Percentiles rank a stretch among this genome's conserved stretches.
These are phyloP conservation scores for Exophiala viscosa DNA, from an alignment of 2,329 filamentous ascomycete genomes.

Conservation along the genomic window DNA sequence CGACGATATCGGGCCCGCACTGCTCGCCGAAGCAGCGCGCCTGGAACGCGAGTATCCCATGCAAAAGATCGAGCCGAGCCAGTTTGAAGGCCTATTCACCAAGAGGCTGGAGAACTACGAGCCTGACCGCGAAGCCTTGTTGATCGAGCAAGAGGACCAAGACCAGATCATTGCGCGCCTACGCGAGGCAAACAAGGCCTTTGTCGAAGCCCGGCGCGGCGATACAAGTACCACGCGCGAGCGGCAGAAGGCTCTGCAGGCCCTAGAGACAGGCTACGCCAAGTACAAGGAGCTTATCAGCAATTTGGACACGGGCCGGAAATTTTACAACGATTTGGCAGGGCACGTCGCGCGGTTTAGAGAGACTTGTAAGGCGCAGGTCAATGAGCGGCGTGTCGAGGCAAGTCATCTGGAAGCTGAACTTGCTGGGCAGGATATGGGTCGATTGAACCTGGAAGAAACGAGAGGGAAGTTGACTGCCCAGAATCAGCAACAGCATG, in stretches of 20 bases:
- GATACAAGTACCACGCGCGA: conserved; percentile 61
- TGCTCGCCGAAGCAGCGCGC: conserved; percentile 76
- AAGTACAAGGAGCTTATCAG: conserved; percentile 95
- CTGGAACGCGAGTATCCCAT: conserved; percentile 83
- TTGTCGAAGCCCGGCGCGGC: conserved; percentile 66
- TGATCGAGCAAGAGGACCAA: conserved; percentile 72
- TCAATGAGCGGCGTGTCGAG: conserved; percentile 74
- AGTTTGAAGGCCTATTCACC: conserved; percentile 91
- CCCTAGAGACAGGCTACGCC: conserved; percentile 83
- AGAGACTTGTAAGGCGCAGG: conserved; percentile 74
- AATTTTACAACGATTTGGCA: conserved; percentile 95
- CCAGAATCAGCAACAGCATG: conserved; percentile 33
- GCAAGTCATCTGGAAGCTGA: conserved; percentile 74
- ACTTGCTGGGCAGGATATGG: conserved; percentile 56
- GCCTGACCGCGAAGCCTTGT: conserved; percentile 66
- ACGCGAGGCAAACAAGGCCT: conserved; percentile 71
- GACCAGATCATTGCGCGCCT: conserved; percentile 66
- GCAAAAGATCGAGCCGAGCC: conserved; percentile 77
- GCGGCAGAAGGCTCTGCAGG: conserved; percentile 80
- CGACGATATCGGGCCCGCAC: conserved; percentile 81
- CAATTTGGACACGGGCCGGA: conserved; percentile 84
- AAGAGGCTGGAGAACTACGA: conserved; percentile 78
- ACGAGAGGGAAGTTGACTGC: conserved; percentile 40
- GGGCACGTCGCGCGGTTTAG: conserved; percentile 82
- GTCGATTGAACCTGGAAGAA: conserved; percentile 50